A percentile compares a stretch with the other conserved stretches of the same genome.
phyloP scores from a whole-genome alignment of 305 asterid species.

The Nicotiana rustica region DNA sequence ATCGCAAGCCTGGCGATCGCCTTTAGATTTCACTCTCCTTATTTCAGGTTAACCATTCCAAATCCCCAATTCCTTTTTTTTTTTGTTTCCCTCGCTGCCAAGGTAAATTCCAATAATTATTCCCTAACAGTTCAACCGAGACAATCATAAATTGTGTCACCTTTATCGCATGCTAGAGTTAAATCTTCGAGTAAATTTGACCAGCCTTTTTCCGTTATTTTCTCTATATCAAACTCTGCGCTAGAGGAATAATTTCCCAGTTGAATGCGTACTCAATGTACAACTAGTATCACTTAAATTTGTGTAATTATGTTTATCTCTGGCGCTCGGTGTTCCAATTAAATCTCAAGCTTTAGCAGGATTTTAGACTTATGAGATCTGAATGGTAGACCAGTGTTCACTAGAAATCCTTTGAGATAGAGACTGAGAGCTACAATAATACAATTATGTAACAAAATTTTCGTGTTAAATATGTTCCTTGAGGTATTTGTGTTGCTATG shows the following conservation, averaged over 20 bases:
- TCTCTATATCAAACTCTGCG: not conserved
- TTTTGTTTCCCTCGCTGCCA: no score
- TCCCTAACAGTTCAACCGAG: not conserved
- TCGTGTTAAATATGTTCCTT: not conserved
- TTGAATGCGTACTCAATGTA: not conserved
- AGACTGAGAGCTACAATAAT: not conserved
- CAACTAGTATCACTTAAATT: not conserved
- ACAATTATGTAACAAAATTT: not conserved
- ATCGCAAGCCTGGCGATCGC: constrained; percentile 64
- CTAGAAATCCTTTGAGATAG: not conserved
- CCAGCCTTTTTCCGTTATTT: not conserved
- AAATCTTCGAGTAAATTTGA: not conserved
- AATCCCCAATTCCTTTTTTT: not conserved
- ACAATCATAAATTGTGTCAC: not conserved
- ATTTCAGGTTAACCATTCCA: not conserved
- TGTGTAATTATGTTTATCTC: not conserved
- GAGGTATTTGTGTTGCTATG: not conserved
- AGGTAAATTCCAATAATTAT: not conserved
- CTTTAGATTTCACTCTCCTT: constrained; percentile 27
- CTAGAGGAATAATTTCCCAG: not conserved
- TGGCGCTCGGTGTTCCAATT: not conserved
- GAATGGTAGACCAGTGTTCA: not conserved
- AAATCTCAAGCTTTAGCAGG: not conserved
- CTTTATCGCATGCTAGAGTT: not conserved
- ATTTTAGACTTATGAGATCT: not conserved